Evolutionary conservation across 495 filamentous ascomycete species (phyloP), one percentile per base, ranked within the genome.

Genomic region (Trichocladium antarcticum): DNA sequence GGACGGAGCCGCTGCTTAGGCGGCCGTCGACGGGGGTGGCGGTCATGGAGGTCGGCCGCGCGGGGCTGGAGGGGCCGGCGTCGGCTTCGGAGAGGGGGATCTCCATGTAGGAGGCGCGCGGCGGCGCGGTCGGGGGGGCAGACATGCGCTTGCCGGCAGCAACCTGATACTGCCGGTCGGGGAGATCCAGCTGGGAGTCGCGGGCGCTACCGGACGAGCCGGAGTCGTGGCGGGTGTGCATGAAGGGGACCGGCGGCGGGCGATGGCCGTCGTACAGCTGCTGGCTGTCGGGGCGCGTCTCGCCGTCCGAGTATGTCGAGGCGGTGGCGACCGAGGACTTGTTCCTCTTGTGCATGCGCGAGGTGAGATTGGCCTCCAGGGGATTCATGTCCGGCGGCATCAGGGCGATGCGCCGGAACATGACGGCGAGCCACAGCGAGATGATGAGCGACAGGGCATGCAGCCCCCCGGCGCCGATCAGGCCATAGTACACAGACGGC

Each of bases 311-410:
- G 51, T 63, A 73, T 62, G 67, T 79, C 69, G 62, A 71, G 16
- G 61, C 57, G 19, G 77, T 77, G 6, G 73, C 72, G 5, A 84
- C 66, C 6, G 82, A 81, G 0, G 83, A 84, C 61, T 85, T 85
- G 67, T 82, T 88, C 51, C 81, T 75, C 68, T 85, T 89, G 80
- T 80, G 74, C 41, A 56, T 58, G 35, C 87, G 81, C 10, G 85
- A 81, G 5, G 89, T 95, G 32, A 94, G 66, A 55, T 92, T 83
- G 55, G 84, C 80, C 57, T 95, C 89, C 7, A 95, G 68, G 7
- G 89, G 89, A 55, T 95, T 95, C 83, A 93, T 85, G 56, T 95
- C 89, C 0, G 89, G 89, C 1, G 89, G 89, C 46, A 95, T 74
- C 12, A 70, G 70, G 20, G 80, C 69, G 55, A 95, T 95, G 54